Evolutionary conservation across 2,329 filamentous ascomycete genomes (phyloP).

Genomic region (Ascosphaera acerosa): DNA sequence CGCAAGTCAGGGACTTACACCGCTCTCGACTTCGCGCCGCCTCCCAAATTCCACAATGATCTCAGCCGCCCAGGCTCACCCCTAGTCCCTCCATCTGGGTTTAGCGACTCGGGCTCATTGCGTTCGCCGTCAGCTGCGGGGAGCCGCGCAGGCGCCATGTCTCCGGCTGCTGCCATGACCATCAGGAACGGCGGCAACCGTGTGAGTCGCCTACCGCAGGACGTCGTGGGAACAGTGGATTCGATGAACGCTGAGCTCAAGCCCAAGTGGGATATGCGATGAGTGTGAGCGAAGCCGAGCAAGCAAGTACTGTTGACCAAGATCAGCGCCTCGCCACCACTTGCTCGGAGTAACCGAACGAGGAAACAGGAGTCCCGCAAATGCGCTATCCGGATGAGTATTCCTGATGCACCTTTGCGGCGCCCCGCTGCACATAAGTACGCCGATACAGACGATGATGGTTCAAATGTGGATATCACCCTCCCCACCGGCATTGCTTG

Average conservation of each 20-base stretch:
- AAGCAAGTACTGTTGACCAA: too few relatives aligned
- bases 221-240: slow-evolving; percentile 52
- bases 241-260: slow-evolving; percentile 34
- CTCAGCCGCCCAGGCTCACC: not conserved
- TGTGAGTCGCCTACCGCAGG: slow-evolving; percentile 58
- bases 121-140: slow-evolving; percentile 15
- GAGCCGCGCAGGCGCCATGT: slow-evolving; percentile 57
- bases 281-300: too few relatives aligned
- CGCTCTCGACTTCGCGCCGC: slow-evolving; percentile 24
- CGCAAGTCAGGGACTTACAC: slow-evolving; percentile 25
- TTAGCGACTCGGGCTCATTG: slow-evolving; percentile 23
- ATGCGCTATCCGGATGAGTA: too few relatives aligned
- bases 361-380: too few relatives aligned
- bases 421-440: too few relatives aligned
- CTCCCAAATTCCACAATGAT: slow-evolving; percentile 20
- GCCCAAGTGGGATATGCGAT: slow-evolving; percentile 28
- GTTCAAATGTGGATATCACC: too few relatives aligned
- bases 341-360: too few relatives aligned
- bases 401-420: too few relatives aligned
- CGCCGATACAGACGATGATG: too few relatives aligned
- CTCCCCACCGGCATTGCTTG: too few relatives aligned
- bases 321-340: too few relatives aligned
- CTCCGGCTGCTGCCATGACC: slow-evolving; percentile 39
- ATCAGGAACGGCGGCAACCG: slow-evolving; percentile 67
- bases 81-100: slow-evolving; percentile 8